Conservation (phyloP, 352 stramenopile genomes). For the Phytophthora syringae region DNA sequence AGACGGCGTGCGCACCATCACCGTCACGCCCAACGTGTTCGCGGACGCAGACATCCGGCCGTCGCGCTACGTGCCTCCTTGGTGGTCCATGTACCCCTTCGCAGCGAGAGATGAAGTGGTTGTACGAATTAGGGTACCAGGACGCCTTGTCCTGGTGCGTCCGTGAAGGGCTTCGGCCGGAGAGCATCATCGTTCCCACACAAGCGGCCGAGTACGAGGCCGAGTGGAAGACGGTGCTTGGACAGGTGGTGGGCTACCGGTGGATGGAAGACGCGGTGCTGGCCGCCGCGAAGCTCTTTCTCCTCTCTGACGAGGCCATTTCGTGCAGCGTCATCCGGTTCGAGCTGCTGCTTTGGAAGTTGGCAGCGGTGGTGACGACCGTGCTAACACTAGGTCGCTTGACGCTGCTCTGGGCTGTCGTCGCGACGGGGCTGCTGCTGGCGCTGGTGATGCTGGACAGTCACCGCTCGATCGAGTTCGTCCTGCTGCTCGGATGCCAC, state of each 20-base stretch:
- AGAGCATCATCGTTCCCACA: constrained; percentile 37
- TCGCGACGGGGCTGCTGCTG: constrained; percentile 7
- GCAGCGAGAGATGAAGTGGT: constrained; percentile 56
- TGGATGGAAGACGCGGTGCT: constrained; percentile 31
- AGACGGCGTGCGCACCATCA: constrained; percentile 37
- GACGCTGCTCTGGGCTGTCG: constrained; percentile 24
- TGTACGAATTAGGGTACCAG: constrained; percentile 59
- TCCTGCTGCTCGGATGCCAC: constrained; percentile 24
- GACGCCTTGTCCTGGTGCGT: constrained; percentile 48
- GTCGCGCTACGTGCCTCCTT: constrained; percentile 63
- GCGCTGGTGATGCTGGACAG: constrained; percentile 20
- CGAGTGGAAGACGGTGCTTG: constrained; percentile 37
- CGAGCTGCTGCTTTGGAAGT: constrained; percentile 33
- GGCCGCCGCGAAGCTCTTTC: constrained; percentile 10
- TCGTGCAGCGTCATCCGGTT: constrained; percentile 20
- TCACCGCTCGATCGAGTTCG: constrained; percentile 34
- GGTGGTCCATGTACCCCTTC: constrained; percentile 70
- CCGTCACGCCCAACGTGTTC: constrained; percentile 40
- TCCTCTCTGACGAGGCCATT: constrained; percentile 26
- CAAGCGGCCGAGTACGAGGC: constrained; percentile 30
- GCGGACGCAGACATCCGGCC: constrained; percentile 63
- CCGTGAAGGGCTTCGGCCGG: constrained; percentile 19
- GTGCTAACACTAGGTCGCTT: constrained; percentile 25
- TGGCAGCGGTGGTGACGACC: constrained; percentile 15
- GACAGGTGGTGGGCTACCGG: constrained; percentile 35